Base-by-base conservation (phyloP, 345 rosid species). In the Linum trigynum region DNA sequence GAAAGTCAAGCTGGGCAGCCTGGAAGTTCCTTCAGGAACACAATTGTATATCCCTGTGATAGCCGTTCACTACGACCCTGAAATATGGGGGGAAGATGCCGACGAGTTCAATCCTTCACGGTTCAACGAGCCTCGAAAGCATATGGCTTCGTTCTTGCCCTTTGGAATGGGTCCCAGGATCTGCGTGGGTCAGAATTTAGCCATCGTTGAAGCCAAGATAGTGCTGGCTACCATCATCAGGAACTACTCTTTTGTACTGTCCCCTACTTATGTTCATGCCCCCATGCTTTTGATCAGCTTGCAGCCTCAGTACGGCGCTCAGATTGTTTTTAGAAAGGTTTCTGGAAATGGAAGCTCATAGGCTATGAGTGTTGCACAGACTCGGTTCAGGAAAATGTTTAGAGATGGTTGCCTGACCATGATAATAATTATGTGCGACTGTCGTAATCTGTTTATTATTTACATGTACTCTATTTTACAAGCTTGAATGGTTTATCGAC, bases 151-250 rank as follows among this genome's bases (percentile, higher is more conserved):
- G 35, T 57, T 57, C 35, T 57, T 57, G 4, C 60, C 60, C 5
- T 57, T 57, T 35, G 60, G 60, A 9, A 16, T 57, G 6, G 60
- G 60, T 35, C 60, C 60, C n/a, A 57, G 60, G 16, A 57, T 57
- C 38, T 57, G 60, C 60, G 60, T 57, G 36, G 60, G 60, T 35
- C 60, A 57, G 38, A 57, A 57, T 35, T 57, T 57, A 35, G 60
- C 60, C 14, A 0, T 57, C 4, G 60, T 57, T 16, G 60, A 57
- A 57, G 60, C 60, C 35, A 57, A 57, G 10, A 5, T 57, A 57
- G 60, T 57, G 1, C n/a, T 57, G 60, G 60, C 60, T 35, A 57
- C 38, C 5, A 57, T 57, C 60, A 57, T 57, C 11, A 57, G 38
- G 16, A 16, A 57, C 60, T 57, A 16, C n/a, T 57, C 60, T 9